phyloP scores from a whole-genome alignment of 129 eudicot species.

The Helichrysum umbraculigerum region DNA sequence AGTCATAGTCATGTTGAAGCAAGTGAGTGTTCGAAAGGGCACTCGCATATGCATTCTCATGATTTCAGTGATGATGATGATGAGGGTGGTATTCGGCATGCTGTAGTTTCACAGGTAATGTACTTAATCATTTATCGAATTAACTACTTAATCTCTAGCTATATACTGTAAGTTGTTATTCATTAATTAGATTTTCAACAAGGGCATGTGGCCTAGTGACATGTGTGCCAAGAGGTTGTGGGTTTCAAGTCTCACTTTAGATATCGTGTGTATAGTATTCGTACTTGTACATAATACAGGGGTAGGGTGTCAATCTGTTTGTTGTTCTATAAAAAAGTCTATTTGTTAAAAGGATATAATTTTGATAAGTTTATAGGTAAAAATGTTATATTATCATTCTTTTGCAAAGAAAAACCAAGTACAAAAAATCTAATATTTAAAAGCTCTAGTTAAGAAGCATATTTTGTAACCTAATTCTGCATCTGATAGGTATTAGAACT shows the following conservation, averaged over 20 bases:
- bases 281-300: too few species aligned
- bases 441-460: background rate
- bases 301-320: too few species aligned
- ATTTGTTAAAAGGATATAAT: too few species aligned
- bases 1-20: conserved; percentile 49
- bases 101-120: conserved; percentile 70
- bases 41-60: conserved; percentile 31
- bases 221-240: too few species aligned
- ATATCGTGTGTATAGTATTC: too few species aligned
- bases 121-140: background rate
- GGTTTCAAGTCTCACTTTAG: too few species aligned
- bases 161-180: too few species aligned
- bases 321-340: too few species aligned
- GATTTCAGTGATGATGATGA: conserved; percentile 39
- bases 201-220: background rate
- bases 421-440: background rate
- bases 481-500: conserved; percentile 68
- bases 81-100: conserved; percentile 49
- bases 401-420: background rate
- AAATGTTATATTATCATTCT: too few species aligned
- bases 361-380: too few species aligned
- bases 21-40: conserved; percentile 34
- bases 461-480: background rate
- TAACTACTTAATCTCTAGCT: background rate
- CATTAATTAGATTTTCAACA: background rate